Percentiles rank a stretch among this genome's conserved stretches.
These are phyloP conservation scores for Trapa bicornis DNA, from an alignment of 345 rosid genomes.

Conservation along the genomic window DNA sequence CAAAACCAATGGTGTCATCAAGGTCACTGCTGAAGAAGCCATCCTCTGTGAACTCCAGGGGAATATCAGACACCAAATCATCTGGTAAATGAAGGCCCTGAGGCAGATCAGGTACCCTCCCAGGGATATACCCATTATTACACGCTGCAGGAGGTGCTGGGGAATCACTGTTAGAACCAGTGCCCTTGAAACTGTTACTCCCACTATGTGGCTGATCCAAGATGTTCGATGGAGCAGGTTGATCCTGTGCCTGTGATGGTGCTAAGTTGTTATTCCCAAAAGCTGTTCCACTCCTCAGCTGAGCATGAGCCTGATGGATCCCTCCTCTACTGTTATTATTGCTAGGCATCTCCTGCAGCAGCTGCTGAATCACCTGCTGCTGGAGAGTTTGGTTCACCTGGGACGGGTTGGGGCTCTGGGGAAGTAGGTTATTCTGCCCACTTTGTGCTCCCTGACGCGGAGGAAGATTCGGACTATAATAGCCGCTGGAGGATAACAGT, in stretches of 20 bases:
- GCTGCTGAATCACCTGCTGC: slow-evolving; percentile 58
- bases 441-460: slow-evolving; percentile 37
- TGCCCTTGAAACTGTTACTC: slow-evolving; percentile 47
- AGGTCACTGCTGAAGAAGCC: slow-evolving; percentile 59
- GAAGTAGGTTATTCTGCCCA: slow-evolving; percentile 33
- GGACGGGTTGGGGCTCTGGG: slow-evolving; percentile 37
- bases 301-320: slow-evolving; percentile 13
- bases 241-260: neutral
- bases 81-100: slow-evolving; percentile 44
- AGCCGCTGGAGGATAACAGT: slow-evolving; percentile 23
- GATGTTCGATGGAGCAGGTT: slow-evolving; percentile 23
- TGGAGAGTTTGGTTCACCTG: slow-evolving; percentile 56
- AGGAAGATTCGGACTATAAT: slow-evolving; percentile 34
- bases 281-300: slow-evolving; percentile 32
- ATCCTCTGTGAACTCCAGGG: slow-evolving; percentile 40
- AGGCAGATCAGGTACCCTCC: slow-evolving; percentile 26
- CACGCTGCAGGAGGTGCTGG: slow-evolving; percentile 42
- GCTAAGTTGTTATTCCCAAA: slow-evolving; percentile 30
- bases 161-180: slow-evolving; percentile 45
- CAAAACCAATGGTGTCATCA: slow-evolving; percentile 48
- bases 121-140: slow-evolving; percentile 28
- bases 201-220: slow-evolving; percentile 38
- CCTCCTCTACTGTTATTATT: slow-evolving; percentile 11
- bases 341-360: slow-evolving; percentile 52
- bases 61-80: slow-evolving; percentile 49